Evolutionary conservation across 345 rosid genomes (phyloP), one percentile per base, ranked within the genome.

Genomic region (Diplotaxis tenuifolia): DNA sequence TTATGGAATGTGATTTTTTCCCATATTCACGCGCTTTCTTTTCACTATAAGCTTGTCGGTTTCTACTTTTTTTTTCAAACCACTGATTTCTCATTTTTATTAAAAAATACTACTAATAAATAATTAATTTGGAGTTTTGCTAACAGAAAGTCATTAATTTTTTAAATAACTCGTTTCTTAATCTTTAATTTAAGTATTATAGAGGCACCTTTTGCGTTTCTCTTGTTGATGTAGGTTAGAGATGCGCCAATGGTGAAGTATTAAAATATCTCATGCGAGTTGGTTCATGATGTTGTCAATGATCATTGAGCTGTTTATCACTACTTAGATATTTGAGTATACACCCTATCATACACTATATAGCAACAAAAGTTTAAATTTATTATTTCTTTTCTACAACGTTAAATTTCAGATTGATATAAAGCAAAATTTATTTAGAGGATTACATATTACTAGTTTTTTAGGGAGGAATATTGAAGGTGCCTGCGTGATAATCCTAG

Each of bases 11-110:
- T 7, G 5, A 11, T 2, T 25, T 3, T 3, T 65, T 19, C 15
- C 40, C 65, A 69, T 57, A 64, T 70, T 65, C 67, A 70, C 80
- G 75, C 80, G 75, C 56, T 76, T 70, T 70, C 53, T 70, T 76
- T 64, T 68, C 54, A 75, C 71, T 70, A 60, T 42, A 42, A 20
- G 18, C 49, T 76, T 70, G 75, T 76, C 75, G 80, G 80, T 64
- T 70, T 70, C 31, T 70, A 57, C 19, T 29, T 65, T 22, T 68
- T 65, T 22, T 68, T 70, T 64, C 71, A 76, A 76, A 70, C 65
- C 52, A 76, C 20, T 47, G 70, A 0, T 47, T 29, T 53, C 42
- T 7, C 12, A 70, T 62, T 40, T 15, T 67, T 31, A 5, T 6
- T 7, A 2, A 18, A 18, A 50, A n/a, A n/a, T n/a, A n/a, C n/a